Conservation (phyloP, 139 green algal genomes). For the Ulvella scutata region DNA sequence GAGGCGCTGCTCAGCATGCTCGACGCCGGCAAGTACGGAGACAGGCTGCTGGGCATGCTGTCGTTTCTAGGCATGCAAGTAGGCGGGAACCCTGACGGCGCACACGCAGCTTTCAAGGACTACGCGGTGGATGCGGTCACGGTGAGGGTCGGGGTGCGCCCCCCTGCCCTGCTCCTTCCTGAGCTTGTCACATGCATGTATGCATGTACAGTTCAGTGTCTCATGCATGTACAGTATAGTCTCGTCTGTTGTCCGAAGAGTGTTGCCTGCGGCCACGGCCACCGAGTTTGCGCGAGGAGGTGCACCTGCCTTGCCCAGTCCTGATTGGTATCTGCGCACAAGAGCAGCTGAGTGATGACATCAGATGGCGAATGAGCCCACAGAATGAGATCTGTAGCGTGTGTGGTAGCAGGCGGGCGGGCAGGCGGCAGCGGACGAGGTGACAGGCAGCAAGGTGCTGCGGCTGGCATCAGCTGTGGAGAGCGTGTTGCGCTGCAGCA, state of each 20-base stretch:
- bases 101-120: constrained; percentile 43
- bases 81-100: constrained; percentile 18
- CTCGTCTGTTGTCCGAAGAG: no score
- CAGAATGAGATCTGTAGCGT: not conserved
- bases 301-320: not conserved
- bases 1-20: not conserved
- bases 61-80: constrained; percentile 32
- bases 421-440: not conserved
- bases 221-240: no score
- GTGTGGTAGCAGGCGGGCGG: not conserved
- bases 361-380: constrained; percentile 3
- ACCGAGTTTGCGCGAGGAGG: not conserved
- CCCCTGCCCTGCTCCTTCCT: no score
- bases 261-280: no score
- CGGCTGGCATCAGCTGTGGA: constrained; percentile 23
- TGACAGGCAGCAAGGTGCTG: not conserved
- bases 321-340: not conserved
- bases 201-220: no score
- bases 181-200: no score
- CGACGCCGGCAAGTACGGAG: constrained; percentile 1
- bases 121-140: constrained; percentile 43
- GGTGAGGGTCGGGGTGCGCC: no score
- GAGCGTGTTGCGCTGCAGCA: constrained; percentile 37
- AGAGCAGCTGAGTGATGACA: not conserved
- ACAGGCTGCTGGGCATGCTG: constrained; percentile 12